Evolutionary conservation across 306 rosid genomes (phyloP).

Genomic region (Betula pendula): DNA sequence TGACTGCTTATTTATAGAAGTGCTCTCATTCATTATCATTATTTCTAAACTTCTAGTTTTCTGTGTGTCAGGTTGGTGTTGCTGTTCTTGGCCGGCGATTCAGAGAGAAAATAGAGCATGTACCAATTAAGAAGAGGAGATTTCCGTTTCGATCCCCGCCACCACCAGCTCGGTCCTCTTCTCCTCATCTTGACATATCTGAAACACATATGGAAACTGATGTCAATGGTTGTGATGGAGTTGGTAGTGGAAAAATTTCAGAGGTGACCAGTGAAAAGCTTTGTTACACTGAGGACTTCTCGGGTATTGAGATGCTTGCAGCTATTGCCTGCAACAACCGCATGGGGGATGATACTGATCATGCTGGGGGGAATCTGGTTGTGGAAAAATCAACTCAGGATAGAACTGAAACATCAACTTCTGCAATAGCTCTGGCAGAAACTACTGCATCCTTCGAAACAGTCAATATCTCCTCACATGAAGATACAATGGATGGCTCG

Average conservation of each 20-base stretch:
- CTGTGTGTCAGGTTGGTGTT: constrained; percentile 34
- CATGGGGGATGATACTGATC: constrained; percentile 24
- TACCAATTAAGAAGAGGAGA: constrained; percentile 44
- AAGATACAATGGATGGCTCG: constrained; percentile 1
- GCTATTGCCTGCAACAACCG: constrained; percentile 39
- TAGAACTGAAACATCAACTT: constrained; percentile 11
- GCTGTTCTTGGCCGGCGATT: constrained; percentile 42
- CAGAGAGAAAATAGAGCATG: constrained; percentile 39
- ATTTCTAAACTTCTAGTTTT: not conserved
- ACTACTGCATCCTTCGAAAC: constrained; percentile 13
- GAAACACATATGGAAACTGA: not conserved
- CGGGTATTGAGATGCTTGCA: constrained; percentile 46
- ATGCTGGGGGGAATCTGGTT: not conserved
- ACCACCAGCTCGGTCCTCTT: constrained; percentile 21
- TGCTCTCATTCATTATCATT: not conserved
- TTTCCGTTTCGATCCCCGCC: constrained; percentile 35
- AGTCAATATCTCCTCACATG: not conserved
- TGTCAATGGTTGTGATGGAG: not conserved
- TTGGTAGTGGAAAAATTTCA: not conserved
- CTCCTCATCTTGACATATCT: not conserved
- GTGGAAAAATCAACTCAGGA: constrained; percentile 16
- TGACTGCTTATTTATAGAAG: too few relatives aligned
- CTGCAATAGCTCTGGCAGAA: constrained; percentile 3
- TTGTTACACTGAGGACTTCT: constrained; percentile 29
- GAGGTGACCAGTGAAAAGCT: constrained; percentile 14